Evolutionary conservation across 106 monocot species (phyloP).

Genomic region (Acorus gramineus): DNA sequence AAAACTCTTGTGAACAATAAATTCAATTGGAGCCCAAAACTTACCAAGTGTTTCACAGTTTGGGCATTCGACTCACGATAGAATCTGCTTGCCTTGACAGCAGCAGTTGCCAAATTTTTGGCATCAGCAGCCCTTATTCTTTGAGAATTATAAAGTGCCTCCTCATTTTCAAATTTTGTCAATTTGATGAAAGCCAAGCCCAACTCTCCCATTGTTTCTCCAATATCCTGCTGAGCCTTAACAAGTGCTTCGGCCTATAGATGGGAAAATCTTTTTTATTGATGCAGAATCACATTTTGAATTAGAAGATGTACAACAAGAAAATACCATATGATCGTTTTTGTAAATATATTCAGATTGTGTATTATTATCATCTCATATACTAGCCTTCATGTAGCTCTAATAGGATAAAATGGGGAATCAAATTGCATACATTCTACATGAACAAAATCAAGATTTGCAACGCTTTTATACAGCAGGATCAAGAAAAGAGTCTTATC

Average conservation of each 20-base stretch:
- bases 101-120: conserved; percentile 67
- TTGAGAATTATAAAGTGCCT: conserved; percentile 56
- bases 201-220: conserved; percentile 85
- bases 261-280: too few species aligned
- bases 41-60: conserved; percentile 85
- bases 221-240: conserved; percentile 84
- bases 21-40: background rate
- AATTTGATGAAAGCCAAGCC: conserved; percentile 81
- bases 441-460: too few species aligned
- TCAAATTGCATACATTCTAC: too few species aligned
- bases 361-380: too few species aligned
- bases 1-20: background rate
- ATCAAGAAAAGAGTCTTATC: too few species aligned
- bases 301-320: too few species aligned
- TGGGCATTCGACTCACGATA: conserved; percentile 81
- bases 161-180: conserved; percentile 79
- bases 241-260: conserved; percentile 82
- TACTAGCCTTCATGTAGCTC: too few species aligned
- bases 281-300: too few species aligned
- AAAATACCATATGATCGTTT: too few species aligned
- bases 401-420: too few species aligned
- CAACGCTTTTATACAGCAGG: too few species aligned
- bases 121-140: conserved; percentile 64
- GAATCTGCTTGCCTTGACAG: conserved; percentile 85
- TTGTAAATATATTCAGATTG: too few species aligned